phyloP scores from a whole-genome alignment of 2,329 filamentous ascomycete species.

The Alternaria viburni region DNA sequence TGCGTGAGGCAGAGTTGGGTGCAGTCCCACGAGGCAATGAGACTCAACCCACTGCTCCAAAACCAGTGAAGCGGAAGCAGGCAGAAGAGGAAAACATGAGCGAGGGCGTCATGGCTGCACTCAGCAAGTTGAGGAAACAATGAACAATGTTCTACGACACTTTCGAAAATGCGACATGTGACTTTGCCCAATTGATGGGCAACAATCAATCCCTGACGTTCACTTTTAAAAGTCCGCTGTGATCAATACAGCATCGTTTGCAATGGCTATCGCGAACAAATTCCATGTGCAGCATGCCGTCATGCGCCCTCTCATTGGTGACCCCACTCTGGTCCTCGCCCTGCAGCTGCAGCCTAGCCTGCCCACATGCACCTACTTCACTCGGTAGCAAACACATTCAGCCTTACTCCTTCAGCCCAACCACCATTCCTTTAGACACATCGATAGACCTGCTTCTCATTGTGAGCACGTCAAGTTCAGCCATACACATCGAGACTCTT shows the following conservation, averaged over 20 bases:
- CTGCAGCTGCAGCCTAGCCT: slow-evolving; percentile 4
- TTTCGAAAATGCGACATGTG: background rate
- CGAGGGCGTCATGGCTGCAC: slow-evolving; percentile 65
- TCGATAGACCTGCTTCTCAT: background rate
- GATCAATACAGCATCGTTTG: background rate
- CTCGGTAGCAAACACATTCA: slow-evolving; percentile 4
- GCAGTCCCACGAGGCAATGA: slow-evolving; percentile 24
- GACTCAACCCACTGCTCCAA: slow-evolving; percentile 22
- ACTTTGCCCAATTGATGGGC: background rate
- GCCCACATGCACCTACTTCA: background rate
- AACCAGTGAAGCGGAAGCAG: slow-evolving; percentile 44
- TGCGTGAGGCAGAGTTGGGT: slow-evolving; percentile 38
- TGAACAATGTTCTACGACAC: slow-evolving; percentile 3
- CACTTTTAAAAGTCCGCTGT: background rate
- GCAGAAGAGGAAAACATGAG: slow-evolving; percentile 56
- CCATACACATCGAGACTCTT: background rate
- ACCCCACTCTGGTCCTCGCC: background rate
- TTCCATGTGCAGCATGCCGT: background rate
- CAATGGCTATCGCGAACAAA: background rate
- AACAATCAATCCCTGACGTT: background rate
- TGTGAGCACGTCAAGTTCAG: background rate
- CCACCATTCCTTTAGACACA: background rate
- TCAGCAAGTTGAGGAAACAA: slow-evolving; percentile 60
- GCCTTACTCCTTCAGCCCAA: background rate
- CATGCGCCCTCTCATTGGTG: slow-evolving; percentile 9